Conservation (phyloP, 169 alveolate genomes). For the Cryptosporidium meleagridis region DNA sequence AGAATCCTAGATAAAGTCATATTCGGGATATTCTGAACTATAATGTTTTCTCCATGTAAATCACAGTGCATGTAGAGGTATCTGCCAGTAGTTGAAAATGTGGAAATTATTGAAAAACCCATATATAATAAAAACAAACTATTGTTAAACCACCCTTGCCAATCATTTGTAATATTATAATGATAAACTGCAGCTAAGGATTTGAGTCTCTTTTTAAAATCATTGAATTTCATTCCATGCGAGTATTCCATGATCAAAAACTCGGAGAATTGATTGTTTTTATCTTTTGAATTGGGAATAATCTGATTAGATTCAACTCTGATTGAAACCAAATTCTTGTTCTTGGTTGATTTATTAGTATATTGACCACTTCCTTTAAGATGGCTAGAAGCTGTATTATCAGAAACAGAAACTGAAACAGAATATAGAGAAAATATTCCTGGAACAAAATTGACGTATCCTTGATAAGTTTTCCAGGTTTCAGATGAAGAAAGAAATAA, state of each 20-base stretch:
- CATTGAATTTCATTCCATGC: slow-evolving; percentile 26
- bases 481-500: slow-evolving; percentile 54
- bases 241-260: slow-evolving; percentile 67
- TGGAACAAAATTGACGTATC: slow-evolving; percentile 40
- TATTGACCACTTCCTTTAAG: background rate
- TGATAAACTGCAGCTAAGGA: slow-evolving; percentile 47
- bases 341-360: background rate
- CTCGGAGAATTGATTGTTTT: slow-evolving; percentile 12
- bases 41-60: slow-evolving; percentile 55
- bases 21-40: slow-evolving; percentile 17
- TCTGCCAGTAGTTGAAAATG: slow-evolving; percentile 69
- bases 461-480: slow-evolving; percentile 16
- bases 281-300: slow-evolving; percentile 20
- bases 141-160: slow-evolving; percentile 71
- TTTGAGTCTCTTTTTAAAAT: slow-evolving; percentile 26
- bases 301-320: background rate
- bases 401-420: background rate
- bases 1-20: slow-evolving; percentile 21
- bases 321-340: background rate
- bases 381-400: background rate
- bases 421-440: slow-evolving; percentile 43
- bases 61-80: slow-evolving; percentile 67
- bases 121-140: slow-evolving; percentile 24
- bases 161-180: slow-evolving; percentile 38
- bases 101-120: slow-evolving; percentile 26